These are phyloP conservation scores for Trichoderma guizhouense DNA, from an alignment of 2,329 filamentous ascomycete species.

Conservation along the genomic window DNA sequence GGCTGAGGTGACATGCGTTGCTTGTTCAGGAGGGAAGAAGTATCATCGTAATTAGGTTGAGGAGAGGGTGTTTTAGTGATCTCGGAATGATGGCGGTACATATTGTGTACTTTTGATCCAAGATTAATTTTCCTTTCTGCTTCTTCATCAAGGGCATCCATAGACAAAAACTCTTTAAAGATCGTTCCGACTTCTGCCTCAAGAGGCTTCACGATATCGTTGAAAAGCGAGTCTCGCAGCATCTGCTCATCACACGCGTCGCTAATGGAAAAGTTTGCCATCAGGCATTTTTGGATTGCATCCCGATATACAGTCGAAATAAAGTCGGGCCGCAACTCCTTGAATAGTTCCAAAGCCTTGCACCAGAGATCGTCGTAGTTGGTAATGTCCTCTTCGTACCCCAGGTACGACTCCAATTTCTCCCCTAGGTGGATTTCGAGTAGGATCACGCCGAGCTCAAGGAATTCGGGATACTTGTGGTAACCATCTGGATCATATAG, in stretches of 20 bases:
- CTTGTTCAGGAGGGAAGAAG: background rate
- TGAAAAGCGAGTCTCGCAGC: background rate
- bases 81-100: too few relatives aligned
- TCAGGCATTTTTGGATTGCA: background rate
- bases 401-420: background rate
- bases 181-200: background rate
- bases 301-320: background rate
- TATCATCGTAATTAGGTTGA: too few relatives aligned
- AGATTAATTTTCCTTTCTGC: background rate
- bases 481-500: background rate
- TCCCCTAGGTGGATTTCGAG: background rate
- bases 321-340: background rate
- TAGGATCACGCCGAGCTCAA: background rate
- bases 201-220: background rate
- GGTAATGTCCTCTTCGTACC: background rate
- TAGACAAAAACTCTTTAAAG: background rate
- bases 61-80: too few relatives aligned
- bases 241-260: background rate
- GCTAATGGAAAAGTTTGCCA: background rate
- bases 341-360: background rate
- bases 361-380: background rate
- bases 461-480: background rate
- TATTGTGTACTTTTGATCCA: background rate
- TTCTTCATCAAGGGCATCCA: background rate
- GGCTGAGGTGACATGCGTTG: background rate